These are phyloP conservation scores for Delonix regia DNA, from an alignment of 306 rosid species.

Conservation along the genomic window DNA sequence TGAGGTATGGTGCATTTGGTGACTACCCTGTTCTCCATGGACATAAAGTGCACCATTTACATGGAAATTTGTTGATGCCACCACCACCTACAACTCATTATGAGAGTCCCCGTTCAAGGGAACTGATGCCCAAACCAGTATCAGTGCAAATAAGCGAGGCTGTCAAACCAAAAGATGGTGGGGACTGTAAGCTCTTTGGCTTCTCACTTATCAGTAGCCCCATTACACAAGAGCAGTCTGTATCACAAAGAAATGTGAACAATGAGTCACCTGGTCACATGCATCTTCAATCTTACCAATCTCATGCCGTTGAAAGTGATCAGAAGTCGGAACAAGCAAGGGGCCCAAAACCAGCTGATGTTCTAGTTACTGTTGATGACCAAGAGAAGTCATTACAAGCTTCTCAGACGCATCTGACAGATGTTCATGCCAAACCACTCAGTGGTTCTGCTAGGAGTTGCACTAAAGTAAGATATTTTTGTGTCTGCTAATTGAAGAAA, in stretches of 20 bases:
- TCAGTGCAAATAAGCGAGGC: conserved; percentile 47
- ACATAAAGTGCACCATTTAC: conserved; percentile 59
- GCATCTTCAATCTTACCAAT: conserved; percentile 37
- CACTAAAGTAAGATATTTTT: conserved; percentile 62
- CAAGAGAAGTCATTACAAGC: conserved; percentile 48
- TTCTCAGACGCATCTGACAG: conserved; percentile 48
- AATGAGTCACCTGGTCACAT: conserved; percentile 39
- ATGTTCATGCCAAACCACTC: conserved; percentile 55
- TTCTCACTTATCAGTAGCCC: conserved; percentile 58
- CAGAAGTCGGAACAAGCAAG: conserved; percentile 61
- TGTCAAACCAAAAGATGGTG: conserved; percentile 64
- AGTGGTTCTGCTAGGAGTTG: conserved; percentile 79
- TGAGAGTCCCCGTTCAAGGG: conserved; percentile 54
- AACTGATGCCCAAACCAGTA: conserved; percentile 44
- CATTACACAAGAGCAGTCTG: conserved; percentile 43
- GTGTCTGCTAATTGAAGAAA: not conserved
- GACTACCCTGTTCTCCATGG: conserved; percentile 54
- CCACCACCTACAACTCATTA: conserved; percentile 57
- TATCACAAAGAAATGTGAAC: conserved; percentile 38
- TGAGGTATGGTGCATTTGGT: conserved; percentile 51
- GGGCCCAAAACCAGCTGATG: conserved; percentile 50
- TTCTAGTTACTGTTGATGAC: conserved; percentile 35
- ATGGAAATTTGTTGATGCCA: conserved; percentile 71
- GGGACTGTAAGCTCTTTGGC: conserved; percentile 85
- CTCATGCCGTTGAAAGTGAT: conserved; percentile 43